phyloP scores from a whole-genome alignment of 2,329 filamentous ascomycete species.

The Myotisia sp. region DNA sequence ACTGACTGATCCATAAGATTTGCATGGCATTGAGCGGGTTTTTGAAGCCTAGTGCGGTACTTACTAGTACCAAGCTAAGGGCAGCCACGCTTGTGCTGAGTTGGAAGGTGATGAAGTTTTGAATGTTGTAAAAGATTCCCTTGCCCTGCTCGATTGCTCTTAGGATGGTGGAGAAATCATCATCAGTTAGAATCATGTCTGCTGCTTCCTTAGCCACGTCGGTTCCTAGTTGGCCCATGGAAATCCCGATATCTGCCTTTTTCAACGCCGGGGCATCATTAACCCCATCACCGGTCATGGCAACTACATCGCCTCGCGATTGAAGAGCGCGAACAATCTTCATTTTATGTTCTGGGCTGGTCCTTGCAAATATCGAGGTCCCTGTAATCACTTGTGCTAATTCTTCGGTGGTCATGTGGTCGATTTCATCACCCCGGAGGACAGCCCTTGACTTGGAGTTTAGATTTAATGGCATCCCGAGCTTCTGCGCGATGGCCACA shows the following conservation, averaged over 20 bases:
- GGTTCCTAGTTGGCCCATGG: conserved; percentile 88
- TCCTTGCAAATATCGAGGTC: conserved; percentile 89
- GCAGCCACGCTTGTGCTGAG: conserved; percentile 92
- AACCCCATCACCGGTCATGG: conserved; percentile 97
- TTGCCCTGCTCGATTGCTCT: conserved; percentile 97
- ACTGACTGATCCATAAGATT: conserved; percentile 97
- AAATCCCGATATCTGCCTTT: conserved; percentile 93
- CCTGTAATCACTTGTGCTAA: conserved; percentile 71
- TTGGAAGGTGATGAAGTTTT: conserved; percentile 98
- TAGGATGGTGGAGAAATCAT: conserved; percentile 82
- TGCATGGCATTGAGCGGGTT: conserved; percentile 98
- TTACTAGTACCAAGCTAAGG: conserved; percentile 77
- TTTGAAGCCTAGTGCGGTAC: conserved; percentile 82
- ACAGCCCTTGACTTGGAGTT: conserved; percentile 47
- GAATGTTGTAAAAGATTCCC: conserved; percentile 98
- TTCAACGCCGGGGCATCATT: conserved; percentile 96
- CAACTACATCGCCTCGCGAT: conserved; percentile 84
- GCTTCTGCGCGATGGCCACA: conserved; percentile 78
- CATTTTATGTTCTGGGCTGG: conserved; percentile 93
- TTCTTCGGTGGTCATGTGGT: conserved; percentile 74
- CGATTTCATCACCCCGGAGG: conserved; percentile 79
- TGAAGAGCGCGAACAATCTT: conserved; percentile 91
- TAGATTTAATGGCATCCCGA: conserved; percentile 75
- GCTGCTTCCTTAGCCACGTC: conserved; percentile 93
- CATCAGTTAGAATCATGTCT: conserved; percentile 76